Evolutionary conservation across 192 early-diverging fungal genomes (phyloP).

Genomic region (Phlyctochytrium arcticum): DNA sequence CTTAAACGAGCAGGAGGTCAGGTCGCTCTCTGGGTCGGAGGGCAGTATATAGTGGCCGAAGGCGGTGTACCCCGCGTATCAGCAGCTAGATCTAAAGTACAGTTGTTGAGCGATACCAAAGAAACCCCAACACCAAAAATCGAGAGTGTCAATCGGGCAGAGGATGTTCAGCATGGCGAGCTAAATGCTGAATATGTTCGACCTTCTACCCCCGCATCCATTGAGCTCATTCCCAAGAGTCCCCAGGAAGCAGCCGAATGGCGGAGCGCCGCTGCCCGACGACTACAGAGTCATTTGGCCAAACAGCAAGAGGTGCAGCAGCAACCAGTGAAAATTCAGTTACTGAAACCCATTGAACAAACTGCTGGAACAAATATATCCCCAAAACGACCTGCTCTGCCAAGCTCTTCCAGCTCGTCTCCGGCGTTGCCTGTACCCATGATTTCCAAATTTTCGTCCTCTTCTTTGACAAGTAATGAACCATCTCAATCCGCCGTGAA

Average conservation of each 20-base stretch:
- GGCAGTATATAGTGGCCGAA: conserved; percentile 7
- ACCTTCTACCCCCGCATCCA: neutral
- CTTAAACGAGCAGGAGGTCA: conserved; percentile 15
- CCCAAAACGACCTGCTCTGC: too few relatives aligned
- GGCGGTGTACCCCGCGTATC: too few relatives aligned
- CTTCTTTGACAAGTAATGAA: too few relatives aligned
- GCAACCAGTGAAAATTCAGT: too few relatives aligned
- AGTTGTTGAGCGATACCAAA: neutral
- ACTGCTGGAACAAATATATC: too few relatives aligned
- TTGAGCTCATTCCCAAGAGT: conserved; percentile 10
- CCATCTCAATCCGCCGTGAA: too few relatives aligned
- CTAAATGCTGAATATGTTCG: neutral
- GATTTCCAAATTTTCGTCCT: too few relatives aligned
- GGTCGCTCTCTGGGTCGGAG: conserved; percentile 12
- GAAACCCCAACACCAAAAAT: neutral
- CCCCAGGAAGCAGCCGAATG: conserved; percentile 15
- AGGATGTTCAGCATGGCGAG: neutral
- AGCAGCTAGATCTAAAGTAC: neutral
- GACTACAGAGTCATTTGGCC: conserved; percentile 3
- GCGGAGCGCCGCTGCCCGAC: conserved; percentile 5
- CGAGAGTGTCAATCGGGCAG: neutral
- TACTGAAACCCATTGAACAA: too few relatives aligned
- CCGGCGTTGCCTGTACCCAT: too few relatives aligned
- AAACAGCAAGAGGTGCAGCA: conserved; percentile 1
- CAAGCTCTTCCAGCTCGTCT: too few relatives aligned